Evolutionary conservation across 208 protist species (phyloP).

Genomic region (Leishmania lainsoni): DNA sequence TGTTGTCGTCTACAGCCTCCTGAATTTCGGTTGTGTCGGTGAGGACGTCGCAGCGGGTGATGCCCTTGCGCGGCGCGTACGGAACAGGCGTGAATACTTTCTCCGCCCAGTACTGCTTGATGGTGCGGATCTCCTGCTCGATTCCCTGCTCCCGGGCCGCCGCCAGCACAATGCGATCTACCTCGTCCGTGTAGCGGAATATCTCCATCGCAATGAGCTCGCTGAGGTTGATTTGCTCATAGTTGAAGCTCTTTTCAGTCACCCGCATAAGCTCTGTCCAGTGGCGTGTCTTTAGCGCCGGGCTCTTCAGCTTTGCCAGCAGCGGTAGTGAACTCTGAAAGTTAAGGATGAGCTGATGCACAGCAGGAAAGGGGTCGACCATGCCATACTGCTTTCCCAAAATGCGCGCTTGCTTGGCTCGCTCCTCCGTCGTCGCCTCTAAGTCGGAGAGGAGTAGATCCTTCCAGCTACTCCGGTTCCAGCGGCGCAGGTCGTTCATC

Average conservation of each 20-base stretch:
- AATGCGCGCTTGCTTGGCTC: slow-evolving; percentile 81
- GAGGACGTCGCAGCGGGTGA: slow-evolving; percentile 92
- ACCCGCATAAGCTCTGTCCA: slow-evolving; percentile 97
- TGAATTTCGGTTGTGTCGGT: slow-evolving; percentile 96
- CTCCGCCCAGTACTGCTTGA: slow-evolving; percentile 95
- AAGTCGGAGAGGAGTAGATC: slow-evolving; percentile 96
- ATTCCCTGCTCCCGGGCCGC: slow-evolving; percentile 96
- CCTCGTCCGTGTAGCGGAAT: slow-evolving; percentile 93
- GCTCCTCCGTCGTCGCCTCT: slow-evolving; percentile 93
- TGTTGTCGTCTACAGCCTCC: slow-evolving; percentile 98
- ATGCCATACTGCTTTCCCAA: slow-evolving; percentile 87
- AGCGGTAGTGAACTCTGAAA: slow-evolving; percentile 97
- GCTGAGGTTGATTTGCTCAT: slow-evolving; percentile 97
- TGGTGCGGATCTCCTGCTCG: slow-evolving; percentile 94
- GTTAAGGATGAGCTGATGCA: slow-evolving; percentile 94
- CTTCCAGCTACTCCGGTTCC: slow-evolving; percentile 97
- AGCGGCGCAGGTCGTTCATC: slow-evolving; percentile 89
- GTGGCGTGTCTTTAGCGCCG: slow-evolving; percentile 97
- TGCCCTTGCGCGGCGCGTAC: slow-evolving; percentile 91
- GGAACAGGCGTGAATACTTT: slow-evolving; percentile 87
- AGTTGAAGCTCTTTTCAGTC: slow-evolving; percentile 95
- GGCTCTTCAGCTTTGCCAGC: slow-evolving; percentile 96
- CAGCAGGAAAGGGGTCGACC: slow-evolving; percentile 83
- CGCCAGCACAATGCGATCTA: slow-evolving; percentile 93
- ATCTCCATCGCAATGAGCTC: slow-evolving; percentile 98